These are phyloP conservation scores for Phtheirospermum japonicum DNA, from an alignment of 257 asterid genomes.

Conservation along the genomic window DNA sequence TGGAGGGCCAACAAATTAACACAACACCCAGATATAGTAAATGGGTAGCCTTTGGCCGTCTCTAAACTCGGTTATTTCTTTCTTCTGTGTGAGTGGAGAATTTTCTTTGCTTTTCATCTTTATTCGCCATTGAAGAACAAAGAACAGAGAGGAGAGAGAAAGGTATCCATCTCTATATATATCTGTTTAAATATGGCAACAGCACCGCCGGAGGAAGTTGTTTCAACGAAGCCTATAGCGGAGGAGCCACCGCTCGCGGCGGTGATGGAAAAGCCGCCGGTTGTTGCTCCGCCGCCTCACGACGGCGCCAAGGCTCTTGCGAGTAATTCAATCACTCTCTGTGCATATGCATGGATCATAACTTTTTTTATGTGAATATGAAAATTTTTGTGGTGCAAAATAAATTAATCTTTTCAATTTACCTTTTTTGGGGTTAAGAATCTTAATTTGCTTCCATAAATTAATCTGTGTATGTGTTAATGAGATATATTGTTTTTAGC, in stretches of 20 bases:
- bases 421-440: neutral
- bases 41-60: too few species aligned
- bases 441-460: neutral
- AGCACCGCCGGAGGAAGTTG: slow-evolving; percentile 31
- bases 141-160: neutral
- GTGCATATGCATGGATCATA: neutral
- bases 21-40: too few species aligned
- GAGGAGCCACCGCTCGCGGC: slow-evolving; percentile 48
- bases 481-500: too few species aligned
- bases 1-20: too few species aligned
- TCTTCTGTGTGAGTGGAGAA: slow-evolving; percentile 24
- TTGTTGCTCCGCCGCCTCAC: slow-evolving; percentile 31
- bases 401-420: too few species aligned
- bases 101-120: neutral
- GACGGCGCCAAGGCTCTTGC: slow-evolving; percentile 39
- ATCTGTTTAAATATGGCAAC: slow-evolving; percentile 27
- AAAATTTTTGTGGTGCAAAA: too few species aligned
- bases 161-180: neutral
- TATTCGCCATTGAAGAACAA: too few species aligned
- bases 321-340: slow-evolving; percentile 16
- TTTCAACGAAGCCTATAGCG: slow-evolving; percentile 19
- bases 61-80: neutral
- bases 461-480: neutral
- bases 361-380: neutral
- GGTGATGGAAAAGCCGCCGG: slow-evolving; percentile 37